Conservation (phyloP, 2,329 filamentous ascomycete species). For the Ophiosphaerella narmari region DNA sequence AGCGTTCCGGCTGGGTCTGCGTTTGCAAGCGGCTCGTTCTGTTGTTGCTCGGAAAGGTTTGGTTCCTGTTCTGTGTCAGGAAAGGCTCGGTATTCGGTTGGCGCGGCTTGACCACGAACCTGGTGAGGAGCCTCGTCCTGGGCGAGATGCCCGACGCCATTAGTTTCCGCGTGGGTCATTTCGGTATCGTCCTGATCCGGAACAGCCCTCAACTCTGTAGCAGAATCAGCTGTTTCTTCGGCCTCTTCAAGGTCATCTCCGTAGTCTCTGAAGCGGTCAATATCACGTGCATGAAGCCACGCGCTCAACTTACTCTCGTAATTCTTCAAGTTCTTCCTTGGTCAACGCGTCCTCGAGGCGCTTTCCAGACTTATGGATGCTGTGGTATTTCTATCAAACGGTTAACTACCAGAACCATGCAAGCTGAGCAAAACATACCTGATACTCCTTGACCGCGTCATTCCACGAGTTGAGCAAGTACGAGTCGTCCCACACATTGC, state of each 20-base stretch:
- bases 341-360: slow-evolving; percentile 42
- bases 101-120: slow-evolving; percentile 28
- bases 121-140: slow-evolving; percentile 21
- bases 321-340: slow-evolving; percentile 35
- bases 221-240: slow-evolving; percentile 18
- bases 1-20: slow-evolving; percentile 18
- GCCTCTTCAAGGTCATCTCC: slow-evolving; percentile 34
- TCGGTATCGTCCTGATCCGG: slow-evolving; percentile 32
- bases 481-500: slow-evolving; percentile 46
- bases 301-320: slow-evolving; percentile 30
- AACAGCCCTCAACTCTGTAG: slow-evolving; percentile 23
- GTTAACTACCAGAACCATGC: slow-evolving; percentile 6
- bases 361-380: slow-evolving; percentile 43
- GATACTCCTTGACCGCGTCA: slow-evolving; percentile 43
- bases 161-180: slow-evolving; percentile 21
- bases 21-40: slow-evolving; percentile 17
- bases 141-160: slow-evolving; percentile 10
- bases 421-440: slow-evolving; percentile 23
- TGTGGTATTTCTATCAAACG: slow-evolving; percentile 43
- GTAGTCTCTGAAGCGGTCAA: slow-evolving; percentile 36
- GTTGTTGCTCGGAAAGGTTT: slow-evolving; percentile 28
- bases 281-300: not conserved
- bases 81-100: slow-evolving; percentile 15
- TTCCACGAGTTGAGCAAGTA: slow-evolving; percentile 43
- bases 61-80: slow-evolving; percentile 36